These are phyloP conservation scores for Salix koriyanagi DNA, from an alignment of 345 rosid species.

Conservation along the genomic window DNA sequence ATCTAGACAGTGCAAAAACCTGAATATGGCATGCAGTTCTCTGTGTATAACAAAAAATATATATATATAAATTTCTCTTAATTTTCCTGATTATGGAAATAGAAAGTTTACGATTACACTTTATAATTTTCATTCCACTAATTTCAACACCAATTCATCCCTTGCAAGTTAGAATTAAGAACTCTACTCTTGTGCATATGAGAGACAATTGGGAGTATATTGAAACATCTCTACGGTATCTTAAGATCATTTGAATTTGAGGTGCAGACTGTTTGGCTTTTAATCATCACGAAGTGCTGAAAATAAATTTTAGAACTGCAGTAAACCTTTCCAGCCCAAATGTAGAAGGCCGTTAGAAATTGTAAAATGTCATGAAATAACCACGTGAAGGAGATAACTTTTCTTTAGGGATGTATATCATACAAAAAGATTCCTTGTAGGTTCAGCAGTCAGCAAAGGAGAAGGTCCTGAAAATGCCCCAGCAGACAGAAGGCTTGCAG, in stretches of 20 bases:
- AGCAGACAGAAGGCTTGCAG: slow-evolving; percentile 65
- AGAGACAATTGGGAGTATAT: background rate
- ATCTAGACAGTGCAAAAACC: slow-evolving; percentile 82
- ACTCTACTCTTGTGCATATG: background rate
- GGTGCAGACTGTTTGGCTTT: background rate
- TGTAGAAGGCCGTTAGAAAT: background rate
- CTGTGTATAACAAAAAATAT: slow-evolving; percentile 37
- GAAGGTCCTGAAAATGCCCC: slow-evolving; percentile 64
- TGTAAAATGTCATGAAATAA: background rate
- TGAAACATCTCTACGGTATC: background rate
- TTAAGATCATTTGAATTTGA: background rate
- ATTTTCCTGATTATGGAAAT: background rate
- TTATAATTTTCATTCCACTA: background rate
- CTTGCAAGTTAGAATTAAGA: background rate
- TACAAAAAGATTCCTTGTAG: slow-evolving; percentile 81
- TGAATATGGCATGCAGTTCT: slow-evolving; percentile 83
- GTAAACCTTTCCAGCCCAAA: background rate
- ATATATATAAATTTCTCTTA: slow-evolving; percentile 5
- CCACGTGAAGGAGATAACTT: background rate
- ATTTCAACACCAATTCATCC: background rate
- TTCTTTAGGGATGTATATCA: slow-evolving; percentile 22
- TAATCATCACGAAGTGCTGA: background rate
- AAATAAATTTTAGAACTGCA: background rate
- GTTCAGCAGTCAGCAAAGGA: slow-evolving; percentile 51
- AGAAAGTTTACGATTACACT: background rate